A percentile compares a stretch with the other conserved stretches of the same genome.
phyloP scores from a whole-genome alignment of 2,329 filamentous ascomycete genomes.

The Fusarium sp. region DNA sequence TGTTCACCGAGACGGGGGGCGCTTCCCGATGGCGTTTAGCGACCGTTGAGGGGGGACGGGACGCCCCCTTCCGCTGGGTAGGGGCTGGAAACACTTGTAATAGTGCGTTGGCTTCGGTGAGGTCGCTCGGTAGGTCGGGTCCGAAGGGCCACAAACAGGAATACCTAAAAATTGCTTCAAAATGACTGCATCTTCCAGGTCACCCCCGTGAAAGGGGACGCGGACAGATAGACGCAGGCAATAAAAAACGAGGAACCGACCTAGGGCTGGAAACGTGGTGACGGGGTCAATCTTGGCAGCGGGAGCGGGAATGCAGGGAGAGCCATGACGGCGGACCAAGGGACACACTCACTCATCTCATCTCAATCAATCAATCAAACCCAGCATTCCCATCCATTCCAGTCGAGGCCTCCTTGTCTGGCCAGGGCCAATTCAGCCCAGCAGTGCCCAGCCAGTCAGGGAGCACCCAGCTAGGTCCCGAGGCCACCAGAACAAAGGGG shows the following conservation, averaged over 20 bases:
- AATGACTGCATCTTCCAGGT: slow-evolving; percentile 14
- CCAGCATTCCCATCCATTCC: slow-evolving; percentile 18
- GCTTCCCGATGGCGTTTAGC: slow-evolving; percentile 26
- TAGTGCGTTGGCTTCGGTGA: not conserved
- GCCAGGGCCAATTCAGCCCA: not conserved
- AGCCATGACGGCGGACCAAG: slow-evolving; percentile 27
- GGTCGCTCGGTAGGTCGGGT: slow-evolving; percentile 24
- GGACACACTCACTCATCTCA: slow-evolving; percentile 24
- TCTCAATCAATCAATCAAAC: slow-evolving; percentile 24
- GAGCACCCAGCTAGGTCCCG: slow-evolving; percentile 13
- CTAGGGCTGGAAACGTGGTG: slow-evolving; percentile 39
- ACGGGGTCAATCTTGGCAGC: slow-evolving; percentile 32
- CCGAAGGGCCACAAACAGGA: slow-evolving; percentile 20
- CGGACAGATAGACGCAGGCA: slow-evolving; percentile 13
- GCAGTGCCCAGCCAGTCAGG: not conserved
- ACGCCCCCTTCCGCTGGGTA: slow-evolving; percentile 24
- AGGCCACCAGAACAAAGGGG: slow-evolving; percentile 2
- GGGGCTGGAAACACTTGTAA: slow-evolving; percentile 29
- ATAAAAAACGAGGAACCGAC: slow-evolving; percentile 20
- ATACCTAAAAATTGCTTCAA: slow-evolving; percentile 14
- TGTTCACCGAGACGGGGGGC: slow-evolving; percentile 12
- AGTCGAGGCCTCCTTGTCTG: slow-evolving; percentile 21
- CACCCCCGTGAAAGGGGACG: not conserved
- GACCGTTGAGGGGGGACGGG: slow-evolving; percentile 31
- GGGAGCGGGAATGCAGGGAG: slow-evolving; percentile 39